Evolutionary conservation across 768 basidiomycete genomes (phyloP).

Genomic region (Auriculariales sp.): DNA sequence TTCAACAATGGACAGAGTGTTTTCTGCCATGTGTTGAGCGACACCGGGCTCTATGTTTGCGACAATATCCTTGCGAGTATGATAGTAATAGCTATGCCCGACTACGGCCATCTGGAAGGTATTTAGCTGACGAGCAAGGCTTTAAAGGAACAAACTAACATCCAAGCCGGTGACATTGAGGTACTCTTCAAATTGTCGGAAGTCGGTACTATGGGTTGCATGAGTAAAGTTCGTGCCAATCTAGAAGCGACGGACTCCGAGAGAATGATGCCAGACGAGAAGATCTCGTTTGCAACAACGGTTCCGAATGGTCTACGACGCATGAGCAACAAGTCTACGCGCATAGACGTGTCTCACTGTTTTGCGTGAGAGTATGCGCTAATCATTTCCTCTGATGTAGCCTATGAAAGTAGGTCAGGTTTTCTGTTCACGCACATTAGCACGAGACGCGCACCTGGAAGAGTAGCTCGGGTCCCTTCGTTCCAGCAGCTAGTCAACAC

Average conservation of each 20-base stretch:
- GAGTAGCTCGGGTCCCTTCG: constrained; percentile 72
- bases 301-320: constrained; percentile 64
- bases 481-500: constrained; percentile 53
- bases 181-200: constrained; percentile 85
- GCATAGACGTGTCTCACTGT: constrained; percentile 25
- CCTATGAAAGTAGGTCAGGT: constrained; percentile 86
- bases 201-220: constrained; percentile 58
- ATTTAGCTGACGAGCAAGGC: background rate
- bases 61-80: constrained; percentile 80
- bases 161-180: constrained; percentile 84
- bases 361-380: constrained; percentile 78
- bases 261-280: constrained; percentile 77
- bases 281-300: constrained; percentile 81
- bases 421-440: too few relatives aligned
- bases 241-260: constrained; percentile 49
- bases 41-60: constrained; percentile 78
- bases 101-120: constrained; percentile 69
- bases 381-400: constrained; percentile 90
- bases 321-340: background rate
- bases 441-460: too few relatives aligned
- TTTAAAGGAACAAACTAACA: constrained; percentile 26
- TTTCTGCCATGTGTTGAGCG: constrained; percentile 79
- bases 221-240: constrained; percentile 2
- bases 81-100: constrained; percentile 86
- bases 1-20: constrained; percentile 62